A percentile compares a stretch with the other conserved stretches of the same genome.
Conservation (phyloP, 2,329 filamentous ascomycete species). For the Chaetoscypha palmicola region DNA sequence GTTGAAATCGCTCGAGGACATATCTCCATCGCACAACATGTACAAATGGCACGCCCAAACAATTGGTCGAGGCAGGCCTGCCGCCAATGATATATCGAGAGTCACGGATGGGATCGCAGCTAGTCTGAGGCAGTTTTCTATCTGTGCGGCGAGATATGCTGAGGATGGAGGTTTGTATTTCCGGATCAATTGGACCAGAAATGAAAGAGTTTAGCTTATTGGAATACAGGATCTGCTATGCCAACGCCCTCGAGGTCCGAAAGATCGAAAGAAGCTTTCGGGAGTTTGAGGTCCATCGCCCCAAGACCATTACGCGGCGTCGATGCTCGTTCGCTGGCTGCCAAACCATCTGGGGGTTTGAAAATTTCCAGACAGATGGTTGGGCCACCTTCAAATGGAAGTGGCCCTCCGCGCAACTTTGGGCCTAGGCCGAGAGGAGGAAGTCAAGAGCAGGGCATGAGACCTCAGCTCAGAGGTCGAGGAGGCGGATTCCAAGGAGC, state of each 20-base stretch:
- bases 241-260: conserved; percentile 14
- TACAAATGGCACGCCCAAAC: conserved; percentile 32
- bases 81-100: conserved; percentile 22
- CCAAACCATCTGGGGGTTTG: conserved; percentile 21
- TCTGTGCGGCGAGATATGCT: conserved; percentile 22
- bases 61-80: conserved; percentile 27
- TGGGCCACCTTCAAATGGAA: not conserved
- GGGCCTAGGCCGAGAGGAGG: not conserved
- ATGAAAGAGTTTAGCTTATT: not conserved
- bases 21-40: conserved; percentile 24
- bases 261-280: conserved; percentile 20
- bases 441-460: too few relatives aligned
- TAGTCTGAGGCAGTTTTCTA: conserved; percentile 29
- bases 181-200: not conserved
- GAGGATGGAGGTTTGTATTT: conserved; percentile 15
- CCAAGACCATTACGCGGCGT: conserved; percentile 23
- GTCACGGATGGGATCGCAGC: conserved; percentile 29
- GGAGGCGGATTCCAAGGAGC: conserved; percentile 10
- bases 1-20: conserved; percentile 3
- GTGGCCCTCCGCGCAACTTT: too few relatives aligned
- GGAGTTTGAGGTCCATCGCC: conserved; percentile 25
- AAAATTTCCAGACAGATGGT: conserved; percentile 15
- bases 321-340: conserved; percentile 30
- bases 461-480: not conserved
- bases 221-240: not conserved